phyloP scores from a whole-genome alignment of 805 yeast genomes.

The Babjeviella inositovora region DNA sequence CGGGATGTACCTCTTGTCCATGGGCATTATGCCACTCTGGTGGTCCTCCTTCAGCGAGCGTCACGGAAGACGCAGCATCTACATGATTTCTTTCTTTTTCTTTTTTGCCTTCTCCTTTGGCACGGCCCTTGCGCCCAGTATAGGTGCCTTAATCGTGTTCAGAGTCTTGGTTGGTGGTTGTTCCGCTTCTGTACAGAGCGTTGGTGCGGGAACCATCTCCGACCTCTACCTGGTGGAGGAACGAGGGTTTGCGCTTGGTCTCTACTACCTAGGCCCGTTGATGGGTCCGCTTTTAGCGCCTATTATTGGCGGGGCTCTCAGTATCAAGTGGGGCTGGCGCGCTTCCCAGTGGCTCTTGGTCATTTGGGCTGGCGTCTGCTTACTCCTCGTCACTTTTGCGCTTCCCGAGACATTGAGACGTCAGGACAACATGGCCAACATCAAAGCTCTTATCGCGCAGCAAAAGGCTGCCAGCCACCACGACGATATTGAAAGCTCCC shows the following conservation, averaged over 20 bases:
- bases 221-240: constrained; percentile 53
- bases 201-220: constrained; percentile 80
- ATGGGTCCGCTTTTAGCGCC: constrained; percentile 74
- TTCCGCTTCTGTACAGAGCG: constrained; percentile 75
- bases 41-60: constrained; percentile 73
- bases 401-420: constrained; percentile 72
- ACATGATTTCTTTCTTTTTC: constrained; percentile 47
- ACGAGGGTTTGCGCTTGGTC: constrained; percentile 70
- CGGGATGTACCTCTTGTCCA: constrained; percentile 57
- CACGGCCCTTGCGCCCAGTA: constrained; percentile 45
- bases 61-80: constrained; percentile 62
- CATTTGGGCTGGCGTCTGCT: constrained; percentile 40
- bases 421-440: constrained; percentile 40
- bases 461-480: constrained; percentile 10
- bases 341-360: constrained; percentile 80
- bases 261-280: constrained; percentile 67
- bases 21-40: constrained; percentile 79
- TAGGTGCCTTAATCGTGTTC: constrained; percentile 47
- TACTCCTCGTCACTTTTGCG: constrained; percentile 29
- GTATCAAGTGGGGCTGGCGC: constrained; percentile 69
- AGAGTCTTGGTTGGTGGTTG: constrained; percentile 66
- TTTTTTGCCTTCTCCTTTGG: constrained; percentile 60
- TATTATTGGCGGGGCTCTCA: constrained; percentile 62
- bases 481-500: too few relatives aligned
- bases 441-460: constrained; percentile 24